Evolutionary conservation across 164 flowering plant species (phyloP).

Genomic region (Stephania cephalantha): DNA sequence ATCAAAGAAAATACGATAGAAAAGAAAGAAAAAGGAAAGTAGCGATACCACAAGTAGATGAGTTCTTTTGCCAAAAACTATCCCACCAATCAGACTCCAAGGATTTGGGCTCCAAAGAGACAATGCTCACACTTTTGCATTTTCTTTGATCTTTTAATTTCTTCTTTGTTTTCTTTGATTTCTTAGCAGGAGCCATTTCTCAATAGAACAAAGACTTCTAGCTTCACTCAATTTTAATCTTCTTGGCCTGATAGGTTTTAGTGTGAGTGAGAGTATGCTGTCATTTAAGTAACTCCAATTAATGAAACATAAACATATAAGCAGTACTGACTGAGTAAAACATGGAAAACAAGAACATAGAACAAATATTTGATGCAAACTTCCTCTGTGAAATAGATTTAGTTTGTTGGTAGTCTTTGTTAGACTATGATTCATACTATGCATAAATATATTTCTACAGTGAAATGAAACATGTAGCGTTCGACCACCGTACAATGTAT

Average conservation of each 20-base stretch:
- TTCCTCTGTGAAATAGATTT: no score
- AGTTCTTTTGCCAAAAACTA: slow-evolving; percentile 64
- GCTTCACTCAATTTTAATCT: no score
- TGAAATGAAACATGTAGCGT: no score
- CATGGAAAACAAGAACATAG: background rate
- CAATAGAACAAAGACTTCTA: background rate
- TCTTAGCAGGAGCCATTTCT: slow-evolving; percentile 63
- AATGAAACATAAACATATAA: no score
- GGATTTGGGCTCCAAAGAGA: slow-evolving; percentile 44
- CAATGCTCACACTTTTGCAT: slow-evolving; percentile 15
- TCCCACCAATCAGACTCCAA: slow-evolving; percentile 83
- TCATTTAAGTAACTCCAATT: no score
- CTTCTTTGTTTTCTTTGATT: slow-evolving; percentile 47
- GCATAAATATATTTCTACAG: no score
- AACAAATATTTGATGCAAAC: no score
- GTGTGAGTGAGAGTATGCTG: no score
- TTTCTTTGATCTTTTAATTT: slow-evolving; percentile 22
- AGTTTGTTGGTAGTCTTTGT: no score
- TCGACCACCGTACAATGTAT: no score
- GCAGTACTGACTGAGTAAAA: background rate
- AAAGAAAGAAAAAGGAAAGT: background rate
- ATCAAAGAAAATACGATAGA: background rate
- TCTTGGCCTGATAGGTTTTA: no score
- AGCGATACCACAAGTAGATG: slow-evolving; percentile 20
- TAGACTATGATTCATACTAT: no score